Conservation (phyloP, 257 asterid genomes). For the Lithospermum erythrorhizon region DNA sequence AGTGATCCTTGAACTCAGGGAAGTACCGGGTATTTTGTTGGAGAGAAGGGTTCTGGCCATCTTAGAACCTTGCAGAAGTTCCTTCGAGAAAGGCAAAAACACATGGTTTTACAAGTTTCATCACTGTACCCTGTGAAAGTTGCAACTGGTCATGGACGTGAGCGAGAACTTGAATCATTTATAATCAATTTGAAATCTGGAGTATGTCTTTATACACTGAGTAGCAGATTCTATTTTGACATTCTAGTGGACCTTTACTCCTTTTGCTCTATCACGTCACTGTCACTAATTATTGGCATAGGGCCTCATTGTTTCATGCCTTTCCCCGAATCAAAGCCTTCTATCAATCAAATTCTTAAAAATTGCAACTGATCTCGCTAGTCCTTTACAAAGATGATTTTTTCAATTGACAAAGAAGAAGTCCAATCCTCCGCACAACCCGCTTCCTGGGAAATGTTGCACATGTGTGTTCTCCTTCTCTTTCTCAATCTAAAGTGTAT, state of each 20-base stretch:
- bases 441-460: constrained; percentile 94
- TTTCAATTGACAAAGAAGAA: constrained; percentile 95
- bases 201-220: constrained; percentile 14
- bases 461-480: constrained; percentile 57
- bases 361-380: too few relatives aligned
- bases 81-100: constrained; percentile 57
- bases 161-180: constrained; percentile 85
- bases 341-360: constrained; percentile 68
- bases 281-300: too few relatives aligned
- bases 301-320: constrained; percentile 32
- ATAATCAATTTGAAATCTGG: constrained; percentile 48
- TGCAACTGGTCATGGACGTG: constrained; percentile 41
- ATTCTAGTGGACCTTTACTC: too few relatives aligned
- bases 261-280: too few relatives aligned
- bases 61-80: constrained; percentile 48
- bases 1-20: constrained; percentile 40
- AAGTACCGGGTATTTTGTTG: constrained; percentile 49
- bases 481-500: too few relatives aligned
- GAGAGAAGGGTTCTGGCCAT: constrained; percentile 61
- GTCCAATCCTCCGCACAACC: constrained; percentile 86
- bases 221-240: too few relatives aligned
- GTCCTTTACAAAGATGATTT: constrained; percentile 87
- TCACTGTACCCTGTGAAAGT: constrained; percentile 76
- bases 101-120: constrained; percentile 69
- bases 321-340: constrained; percentile 55